Evolutionary conservation across 179 eudicot species (phyloP), one percentile per base, ranked within the genome.

Genomic region (Silene vulgaris): DNA sequence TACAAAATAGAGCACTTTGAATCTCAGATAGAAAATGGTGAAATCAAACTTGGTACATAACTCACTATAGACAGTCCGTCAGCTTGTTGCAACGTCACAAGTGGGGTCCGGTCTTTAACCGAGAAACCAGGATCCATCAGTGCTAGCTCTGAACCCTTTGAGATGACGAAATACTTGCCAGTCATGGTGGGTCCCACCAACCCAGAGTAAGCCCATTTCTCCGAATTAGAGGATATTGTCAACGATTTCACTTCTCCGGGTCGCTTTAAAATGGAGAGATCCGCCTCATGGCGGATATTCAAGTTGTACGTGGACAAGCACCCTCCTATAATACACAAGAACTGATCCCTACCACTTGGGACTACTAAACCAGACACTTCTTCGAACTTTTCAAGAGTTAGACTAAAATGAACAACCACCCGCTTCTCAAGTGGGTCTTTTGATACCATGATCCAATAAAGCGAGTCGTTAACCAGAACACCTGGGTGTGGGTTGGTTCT

Each of bases 41-140:
- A 75, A 59, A 81, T 75, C 71, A 81, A 75, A 75, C 81, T 81
- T 2, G 84, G 84, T 12, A 43, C 74, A 65, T 57, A 81, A n/a
- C 79, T 62, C 23, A 71, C 26, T n/a, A 81, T 48, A 21, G 32
- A 59, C 20, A 76, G 65, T 57, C 30, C 45, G 0, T 50, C 35
- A 65, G 50, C 74, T 70, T 65, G 67, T 52, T 75, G 20, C 0
- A 81, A 65, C 4, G 78, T 81, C 32, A 81, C 37, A 5, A 81
- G 81, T 16, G 78, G 75, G 45, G 61, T 37, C 40, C 57, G 56
- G 29, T 78, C 54, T 30, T 14, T 75, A 57, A 21, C 37, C 11
- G 61, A 65, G 5, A 65, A 29, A 71, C 35, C 32, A 20, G 70
- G 48, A 78, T 81, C 71, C 35, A 78, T 6, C 37, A 78, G 19